Base-by-base conservation (phyloP, 208 protist species). In the Angomonas deanei region DNA sequence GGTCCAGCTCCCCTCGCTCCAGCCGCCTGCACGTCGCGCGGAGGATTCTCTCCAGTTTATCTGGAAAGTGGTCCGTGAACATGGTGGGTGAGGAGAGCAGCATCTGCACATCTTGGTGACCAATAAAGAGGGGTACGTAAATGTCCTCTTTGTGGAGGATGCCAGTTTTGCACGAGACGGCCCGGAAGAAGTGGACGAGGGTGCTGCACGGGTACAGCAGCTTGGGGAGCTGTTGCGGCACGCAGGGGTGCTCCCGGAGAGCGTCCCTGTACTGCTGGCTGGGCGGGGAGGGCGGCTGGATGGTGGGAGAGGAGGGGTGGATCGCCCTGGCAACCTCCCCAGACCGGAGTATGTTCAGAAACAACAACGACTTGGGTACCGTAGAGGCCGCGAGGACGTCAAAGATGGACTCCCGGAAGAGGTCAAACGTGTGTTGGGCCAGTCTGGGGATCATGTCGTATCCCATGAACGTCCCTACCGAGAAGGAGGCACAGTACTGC, bases 51-150 rank as follows among this genome's bases (percentile, higher is more conserved):
- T 72, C 88, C n/a, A 93, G 60, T 15, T 75, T 74, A 63, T 95
- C 86, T n/a, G 89, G 89, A 62, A 95, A 86, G 70, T 95, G 89
- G 70, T 95, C 86, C 0, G 62, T 68, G 30, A 93, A 84, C 89
- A 95, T 95, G 26, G 76, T 84, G 13, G 84, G 75, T 0, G 82
- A 67, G 42, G 78, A 80, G 19, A 91, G 53, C 1, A 95, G 31
- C 55, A 80, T 76, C 66, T 95, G 86, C 55, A 93, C 74, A 58
- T 82, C 86, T 32, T 74, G 54, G 6, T 71, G 66, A 23, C 76
- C 72, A 4, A 66, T 75, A 36, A 93, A 69, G 33, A 63, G 58
- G 2, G 89, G 89, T 10, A 85, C 68, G 58, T 83, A 93, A 26
- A 91, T 70, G 56, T 11, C 6, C 30, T 65, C 30, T 1, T 19